Evolutionary conservation across 345 rosid genomes (phyloP).

Genomic region (Populus deltoides): DNA sequence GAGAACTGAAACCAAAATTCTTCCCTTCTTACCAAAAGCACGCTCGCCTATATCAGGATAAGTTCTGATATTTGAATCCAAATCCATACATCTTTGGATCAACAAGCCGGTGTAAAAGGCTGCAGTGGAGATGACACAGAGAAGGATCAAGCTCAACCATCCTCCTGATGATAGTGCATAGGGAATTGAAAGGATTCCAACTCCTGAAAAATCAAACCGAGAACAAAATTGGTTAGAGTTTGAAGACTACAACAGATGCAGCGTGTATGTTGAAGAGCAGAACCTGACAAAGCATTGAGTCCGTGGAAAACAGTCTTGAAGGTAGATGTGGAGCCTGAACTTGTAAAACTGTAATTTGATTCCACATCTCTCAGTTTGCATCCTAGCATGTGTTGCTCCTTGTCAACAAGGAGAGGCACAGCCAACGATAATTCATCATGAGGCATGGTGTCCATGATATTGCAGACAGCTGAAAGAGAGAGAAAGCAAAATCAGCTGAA

Average conservation of each 20-base stretch:
- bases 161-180: slow-evolving; percentile 91
- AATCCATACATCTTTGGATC: slow-evolving; percentile 78
- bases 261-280: not conserved
- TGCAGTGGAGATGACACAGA: slow-evolving; percentile 52
- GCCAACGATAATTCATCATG: slow-evolving; percentile 1
- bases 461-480: not conserved
- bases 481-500: too few species aligned
- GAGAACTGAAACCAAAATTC: slow-evolving; percentile 49
- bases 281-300: slow-evolving; percentile 72
- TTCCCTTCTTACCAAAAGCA: slow-evolving; percentile 78
- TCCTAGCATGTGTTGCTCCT: slow-evolving; percentile 1
- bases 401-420: slow-evolving; percentile 20
- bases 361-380: slow-evolving; percentile 30
- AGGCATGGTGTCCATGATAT: not conserved
- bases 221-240: not conserved
- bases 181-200: slow-evolving; percentile 79
- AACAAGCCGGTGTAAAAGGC: slow-evolving; percentile 69
- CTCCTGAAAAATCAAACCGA: slow-evolving; percentile 43
- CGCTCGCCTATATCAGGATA: slow-evolving; percentile 83
- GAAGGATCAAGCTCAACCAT: slow-evolving; percentile 69
- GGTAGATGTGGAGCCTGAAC: slow-evolving; percentile 35
- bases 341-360: slow-evolving; percentile 8
- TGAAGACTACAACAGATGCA: not conserved
- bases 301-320: slow-evolving; percentile 61
- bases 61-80: slow-evolving; percentile 52